These are phyloP conservation scores for Termitomyces eurrhizus DNA, from an alignment of 768 basidiomycete species.

Conservation along the genomic window DNA sequence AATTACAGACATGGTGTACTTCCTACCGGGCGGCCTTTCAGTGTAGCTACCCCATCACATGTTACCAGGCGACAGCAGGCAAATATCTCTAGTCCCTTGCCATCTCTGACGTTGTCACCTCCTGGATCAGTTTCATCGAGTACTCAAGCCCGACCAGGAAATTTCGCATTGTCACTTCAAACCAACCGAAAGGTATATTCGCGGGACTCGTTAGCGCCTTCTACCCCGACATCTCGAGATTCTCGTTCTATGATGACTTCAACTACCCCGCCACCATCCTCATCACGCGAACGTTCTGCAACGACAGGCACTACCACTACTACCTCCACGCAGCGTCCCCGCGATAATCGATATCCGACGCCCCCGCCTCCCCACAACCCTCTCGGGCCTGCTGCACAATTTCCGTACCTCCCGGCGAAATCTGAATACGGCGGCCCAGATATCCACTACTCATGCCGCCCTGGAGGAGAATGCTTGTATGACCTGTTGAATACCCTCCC, in stretches of 20 bases:
- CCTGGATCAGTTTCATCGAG: not conserved
- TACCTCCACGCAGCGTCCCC: slow-evolving; percentile 5
- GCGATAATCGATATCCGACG: slow-evolving; percentile 26
- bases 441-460: slow-evolving; percentile 58
- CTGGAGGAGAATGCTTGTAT: slow-evolving; percentile 59
- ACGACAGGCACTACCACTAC: slow-evolving; percentile 8
- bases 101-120: slow-evolving; percentile 14
- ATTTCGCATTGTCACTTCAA: not conserved
- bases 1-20: not conserved
- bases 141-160: not conserved
- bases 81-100: slow-evolving; percentile 8
- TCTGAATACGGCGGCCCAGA: slow-evolving; percentile 44
- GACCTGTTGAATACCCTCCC: slow-evolving; percentile 61
- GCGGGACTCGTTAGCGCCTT: slow-evolving; percentile 3
- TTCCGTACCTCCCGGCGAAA: slow-evolving; percentile 49
- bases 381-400: slow-evolving; percentile 46
- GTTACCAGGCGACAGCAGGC: not conserved
- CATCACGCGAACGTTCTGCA: slow-evolving; percentile 13
- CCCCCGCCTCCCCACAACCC: slow-evolving; percentile 40
- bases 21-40: not conserved
- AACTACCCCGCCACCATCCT: not conserved
- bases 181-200: not conserved
- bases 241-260: slow-evolving; percentile 8
- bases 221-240: slow-evolving; percentile 2
- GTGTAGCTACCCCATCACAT: not conserved